phyloP scores from a whole-genome alignment of 176 grass and related monocot species.

The Calamus simplicifolius region DNA sequence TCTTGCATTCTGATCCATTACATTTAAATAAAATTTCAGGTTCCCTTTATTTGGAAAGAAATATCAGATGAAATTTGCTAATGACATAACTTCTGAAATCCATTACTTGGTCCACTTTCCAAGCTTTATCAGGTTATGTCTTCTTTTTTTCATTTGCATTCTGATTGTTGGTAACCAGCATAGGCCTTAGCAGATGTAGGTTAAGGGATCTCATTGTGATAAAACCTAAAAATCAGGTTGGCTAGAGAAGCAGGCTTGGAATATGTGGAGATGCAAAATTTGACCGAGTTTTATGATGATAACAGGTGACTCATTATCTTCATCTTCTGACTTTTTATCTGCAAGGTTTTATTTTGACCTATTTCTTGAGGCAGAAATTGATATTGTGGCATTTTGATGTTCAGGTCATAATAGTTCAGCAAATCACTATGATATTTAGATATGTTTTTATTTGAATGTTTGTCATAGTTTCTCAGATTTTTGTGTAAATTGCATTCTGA shows the following conservation, averaged over 20 bases:
- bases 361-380: not conserved
- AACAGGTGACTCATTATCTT: slow-evolving; percentile 46
- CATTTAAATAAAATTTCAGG: slow-evolving; percentile 31
- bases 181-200: slow-evolving; percentile 4
- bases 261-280: slow-evolving; percentile 94
- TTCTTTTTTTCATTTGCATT: slow-evolving; percentile 13
- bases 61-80: slow-evolving; percentile 87
- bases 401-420: too few species aligned
- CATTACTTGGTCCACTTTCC: slow-evolving; percentile 93
- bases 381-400: too few species aligned
- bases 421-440: too few species aligned
- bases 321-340: slow-evolving; percentile 7
- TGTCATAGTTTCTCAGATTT: too few species aligned
- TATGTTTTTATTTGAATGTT: too few species aligned
- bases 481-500: too few species aligned
- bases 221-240: slow-evolving; percentile 56
- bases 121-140: slow-evolving; percentile 67
- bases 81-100: slow-evolving; percentile 51
- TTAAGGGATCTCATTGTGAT: slow-evolving; percentile 20
- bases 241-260: slow-evolving; percentile 84
- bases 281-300: slow-evolving; percentile 96
- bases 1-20: too few species aligned
- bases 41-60: slow-evolving; percentile 91
- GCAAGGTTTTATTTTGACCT: slow-evolving; percentile 1
- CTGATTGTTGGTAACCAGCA: not conserved